Percentiles rank a stretch among this genome's conserved stretches.
These are phyloP conservation scores for Letharia columbiana DNA, from an alignment of 495 filamentous ascomycete genomes.

Conservation along the genomic window DNA sequence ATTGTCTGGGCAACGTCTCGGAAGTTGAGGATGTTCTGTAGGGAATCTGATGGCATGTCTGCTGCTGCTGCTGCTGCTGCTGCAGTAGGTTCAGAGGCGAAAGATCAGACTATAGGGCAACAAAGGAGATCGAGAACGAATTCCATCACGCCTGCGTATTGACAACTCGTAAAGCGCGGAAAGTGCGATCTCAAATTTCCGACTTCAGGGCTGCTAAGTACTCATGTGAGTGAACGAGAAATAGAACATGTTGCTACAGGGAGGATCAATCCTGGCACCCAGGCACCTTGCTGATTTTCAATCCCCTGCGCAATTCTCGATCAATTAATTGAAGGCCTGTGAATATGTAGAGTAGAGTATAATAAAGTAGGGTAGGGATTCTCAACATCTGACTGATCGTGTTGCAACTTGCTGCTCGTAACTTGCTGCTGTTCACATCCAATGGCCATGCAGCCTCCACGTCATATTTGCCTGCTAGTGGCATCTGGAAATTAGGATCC, in stretches of 20 bases:
- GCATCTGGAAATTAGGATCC: conserved; percentile 7
- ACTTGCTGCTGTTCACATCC: no score
- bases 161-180: not conserved
- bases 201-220: not conserved
- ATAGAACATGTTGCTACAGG: no score
- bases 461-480: conserved; percentile 14
- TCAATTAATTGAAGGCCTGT: no score
- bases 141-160: not conserved
- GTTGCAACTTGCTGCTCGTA: no score
- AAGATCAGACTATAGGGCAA: not conserved
- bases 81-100: not conserved
- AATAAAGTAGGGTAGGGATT: no score
- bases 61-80: not conserved
- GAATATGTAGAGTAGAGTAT: no score
- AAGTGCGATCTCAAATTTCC: not conserved
- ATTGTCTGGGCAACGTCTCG: conserved; percentile 72
- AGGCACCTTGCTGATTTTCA: not conserved
- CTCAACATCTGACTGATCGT: no score
- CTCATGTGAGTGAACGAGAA: not conserved
- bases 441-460: not conserved
- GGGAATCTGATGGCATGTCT: conserved; percentile 27
- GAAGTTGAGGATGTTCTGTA: conserved; percentile 71
- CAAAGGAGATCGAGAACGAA: not conserved
- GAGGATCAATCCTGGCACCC: no score
- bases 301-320: not conserved